Evolutionary conservation across 352 stramenopile species (phyloP), one percentile per base, ranked within the genome.

Genomic region (Phytophthora ohioensis): DNA sequence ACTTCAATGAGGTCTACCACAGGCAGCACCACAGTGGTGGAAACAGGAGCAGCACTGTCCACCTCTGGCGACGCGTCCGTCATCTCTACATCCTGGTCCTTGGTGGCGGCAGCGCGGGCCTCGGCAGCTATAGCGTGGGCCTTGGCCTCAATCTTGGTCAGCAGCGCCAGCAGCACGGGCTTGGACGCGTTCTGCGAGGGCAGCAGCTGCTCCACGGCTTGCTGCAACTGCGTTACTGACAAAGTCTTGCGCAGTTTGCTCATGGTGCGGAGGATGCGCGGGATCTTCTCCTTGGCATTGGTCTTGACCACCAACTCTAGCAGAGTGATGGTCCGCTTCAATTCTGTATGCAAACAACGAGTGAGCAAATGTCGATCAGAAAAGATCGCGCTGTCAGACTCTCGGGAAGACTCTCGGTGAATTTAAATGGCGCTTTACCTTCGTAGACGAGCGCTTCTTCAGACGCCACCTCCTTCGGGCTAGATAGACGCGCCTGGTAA

Each of bases 251-350:
- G 91, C 59, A 97, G 47, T 65, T 89, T 91, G 52, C 83, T 92
- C 34, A 83, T 95, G 67, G 84, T 88, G 62, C 87, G 87, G 34
- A 96, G 73, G 38, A 95, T 80, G 35, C 91, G 90, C 46, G 86
- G 69, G 52, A 95, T 83, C 67, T 95, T 94, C 55, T 96, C 89
- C 73, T 94, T 95, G 31, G 87, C 83, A 57, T 94, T 94, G 7
- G 85, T 91, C 61, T 91, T 91, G n/a, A 93, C 85, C 31, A 92
- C 81, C 34, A 76, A 77, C 49, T 95, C 88, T 34, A 95, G 76
- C 45, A 94, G 61, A 67, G 78, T 38, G 62, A 95, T 81, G 38
- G 81, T 88, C 57, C 86, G 84, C 73, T 92, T 91, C 34, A 95
- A 71, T 69, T 95, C 88, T 95, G 55, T 27, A 72, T 55, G 64